Conservation (phyloP, 2,329 filamentous ascomycete species). For the Fusarium liriodendri region DNA sequence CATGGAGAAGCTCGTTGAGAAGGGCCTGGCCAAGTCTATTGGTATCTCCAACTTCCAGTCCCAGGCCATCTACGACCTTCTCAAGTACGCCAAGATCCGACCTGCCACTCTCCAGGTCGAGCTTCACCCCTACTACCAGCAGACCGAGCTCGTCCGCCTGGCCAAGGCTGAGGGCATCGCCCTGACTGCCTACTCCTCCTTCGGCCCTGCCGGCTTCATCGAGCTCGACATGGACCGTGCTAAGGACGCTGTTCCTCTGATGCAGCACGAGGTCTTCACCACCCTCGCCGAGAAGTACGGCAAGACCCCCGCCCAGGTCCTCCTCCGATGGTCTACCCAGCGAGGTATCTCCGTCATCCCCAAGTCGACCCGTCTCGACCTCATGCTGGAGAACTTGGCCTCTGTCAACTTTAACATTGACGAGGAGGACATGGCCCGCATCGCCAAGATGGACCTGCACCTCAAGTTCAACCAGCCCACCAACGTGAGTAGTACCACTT, state of each 20-base stretch:
- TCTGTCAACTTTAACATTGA: conserved; percentile 74
- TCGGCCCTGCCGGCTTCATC: conserved; percentile 82
- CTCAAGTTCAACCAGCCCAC: conserved; percentile 83
- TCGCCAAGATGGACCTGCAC: conserved; percentile 71
- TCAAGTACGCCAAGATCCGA: conserved; percentile 79
- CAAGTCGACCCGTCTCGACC: conserved; percentile 70
- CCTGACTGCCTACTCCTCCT: conserved; percentile 86
- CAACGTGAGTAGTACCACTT: conserved; percentile 63
- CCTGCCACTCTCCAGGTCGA: conserved; percentile 88
- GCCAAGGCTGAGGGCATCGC: conserved; percentile 76
- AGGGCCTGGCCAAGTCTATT: conserved; percentile 77
- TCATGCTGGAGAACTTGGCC: conserved; percentile 75
- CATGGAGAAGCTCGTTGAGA: conserved; percentile 79
- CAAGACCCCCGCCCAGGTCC: conserved; percentile 82
- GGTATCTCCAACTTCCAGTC: conserved; percentile 87
- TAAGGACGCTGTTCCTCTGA: conserved; percentile 73
- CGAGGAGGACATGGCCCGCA: conserved; percentile 73
- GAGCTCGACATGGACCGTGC: conserved; percentile 76
- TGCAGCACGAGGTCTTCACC: conserved; percentile 75
- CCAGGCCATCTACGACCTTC: conserved; percentile 80
- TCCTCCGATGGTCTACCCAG: conserved; percentile 90
- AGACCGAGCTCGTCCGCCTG: conserved; percentile 76
- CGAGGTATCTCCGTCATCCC: conserved; percentile 84
- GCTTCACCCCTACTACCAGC: conserved; percentile 89
- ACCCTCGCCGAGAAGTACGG: conserved; percentile 74